A percentile compares a stretch with the other conserved stretches of the same genome.
These are phyloP conservation scores for Friedmanniomyces simplex DNA, from an alignment of 495 filamentous ascomycete species.

Conservation along the genomic window DNA sequence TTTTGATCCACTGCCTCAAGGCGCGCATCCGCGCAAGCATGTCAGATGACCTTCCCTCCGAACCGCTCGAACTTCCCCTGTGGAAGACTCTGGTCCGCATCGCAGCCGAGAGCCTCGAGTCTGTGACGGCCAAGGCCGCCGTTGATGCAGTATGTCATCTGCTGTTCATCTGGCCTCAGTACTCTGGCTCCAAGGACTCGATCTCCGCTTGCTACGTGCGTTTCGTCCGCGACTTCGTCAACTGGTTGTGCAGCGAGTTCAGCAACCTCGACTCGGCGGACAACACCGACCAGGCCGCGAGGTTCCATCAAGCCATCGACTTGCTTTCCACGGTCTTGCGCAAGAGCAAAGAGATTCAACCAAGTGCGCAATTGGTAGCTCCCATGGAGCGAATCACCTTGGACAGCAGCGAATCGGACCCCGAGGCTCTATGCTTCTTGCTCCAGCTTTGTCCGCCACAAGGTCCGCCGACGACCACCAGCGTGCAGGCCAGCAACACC, in stretches of 20 bases:
- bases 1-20: neutral
- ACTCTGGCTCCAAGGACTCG: neutral
- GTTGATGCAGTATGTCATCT: neutral
- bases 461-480: neutral
- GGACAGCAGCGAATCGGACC: neutral
- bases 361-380: neutral
- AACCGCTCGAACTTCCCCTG: slow-evolving; percentile 3
- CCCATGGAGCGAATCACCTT: neutral
- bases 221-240: neutral
- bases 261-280: neutral
- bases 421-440: neutral
- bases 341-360: slow-evolving; percentile 1
- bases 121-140: neutral
- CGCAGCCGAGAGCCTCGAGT: neutral
- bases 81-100: slow-evolving; percentile 15
- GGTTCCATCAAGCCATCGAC: slow-evolving; percentile 1
- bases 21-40: neutral
- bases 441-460: slow-evolving; percentile 5
- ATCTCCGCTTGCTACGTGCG: neutral
- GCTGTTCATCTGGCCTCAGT: slow-evolving; percentile 7
- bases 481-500: neutral
- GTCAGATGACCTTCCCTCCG: neutral
- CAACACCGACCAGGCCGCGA: neutral
- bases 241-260: neutral
- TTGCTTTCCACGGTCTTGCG: neutral